Evolutionary conservation across 2,329 filamentous ascomycete species (phyloP).

Genomic region (Gaeumannomyces sp.): DNA sequence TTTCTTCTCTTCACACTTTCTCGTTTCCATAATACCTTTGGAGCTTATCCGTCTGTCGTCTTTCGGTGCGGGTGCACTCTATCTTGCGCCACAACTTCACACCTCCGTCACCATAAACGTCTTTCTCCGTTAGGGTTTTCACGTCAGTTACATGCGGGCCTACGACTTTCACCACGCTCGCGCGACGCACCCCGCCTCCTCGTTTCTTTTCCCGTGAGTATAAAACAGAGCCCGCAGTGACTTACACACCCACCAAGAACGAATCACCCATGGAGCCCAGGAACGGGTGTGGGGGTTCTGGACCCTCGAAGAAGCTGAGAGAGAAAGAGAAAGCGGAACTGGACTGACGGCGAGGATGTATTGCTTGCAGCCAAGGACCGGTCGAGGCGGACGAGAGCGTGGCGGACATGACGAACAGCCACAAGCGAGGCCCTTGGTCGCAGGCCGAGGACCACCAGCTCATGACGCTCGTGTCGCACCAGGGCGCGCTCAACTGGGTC

Average conservation of each 20-base stretch:
- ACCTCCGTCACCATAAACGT: neutral
- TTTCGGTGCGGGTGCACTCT: too few species aligned
- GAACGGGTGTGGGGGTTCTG: too few species aligned
- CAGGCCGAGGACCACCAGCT: constrained; percentile 63
- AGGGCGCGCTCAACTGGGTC: constrained; percentile 59
- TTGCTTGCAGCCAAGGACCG: neutral
- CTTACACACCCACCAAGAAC: too few species aligned
- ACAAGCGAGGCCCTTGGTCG: constrained; percentile 48
- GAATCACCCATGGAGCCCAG: neutral
- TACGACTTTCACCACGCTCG: neutral
- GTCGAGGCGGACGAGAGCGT: neutral
- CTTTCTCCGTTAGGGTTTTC: neutral
- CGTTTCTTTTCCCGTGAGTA: neutral
- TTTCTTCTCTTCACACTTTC: neutral
- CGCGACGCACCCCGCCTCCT: neutral
- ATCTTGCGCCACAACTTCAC: neutral
- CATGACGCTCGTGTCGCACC: constrained; percentile 58
- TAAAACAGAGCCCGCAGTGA: neutral
- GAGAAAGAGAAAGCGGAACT: neutral
- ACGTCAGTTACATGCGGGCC: neutral
- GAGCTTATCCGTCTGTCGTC: neutral
- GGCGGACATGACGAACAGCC: neutral
- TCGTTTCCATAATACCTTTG: neutral
- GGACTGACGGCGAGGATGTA: neutral
- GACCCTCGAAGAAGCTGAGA: too few species aligned